Evolutionary conservation across 148 eudicot species (phyloP).

Genomic region (Fallopia convolvulus): DNA sequence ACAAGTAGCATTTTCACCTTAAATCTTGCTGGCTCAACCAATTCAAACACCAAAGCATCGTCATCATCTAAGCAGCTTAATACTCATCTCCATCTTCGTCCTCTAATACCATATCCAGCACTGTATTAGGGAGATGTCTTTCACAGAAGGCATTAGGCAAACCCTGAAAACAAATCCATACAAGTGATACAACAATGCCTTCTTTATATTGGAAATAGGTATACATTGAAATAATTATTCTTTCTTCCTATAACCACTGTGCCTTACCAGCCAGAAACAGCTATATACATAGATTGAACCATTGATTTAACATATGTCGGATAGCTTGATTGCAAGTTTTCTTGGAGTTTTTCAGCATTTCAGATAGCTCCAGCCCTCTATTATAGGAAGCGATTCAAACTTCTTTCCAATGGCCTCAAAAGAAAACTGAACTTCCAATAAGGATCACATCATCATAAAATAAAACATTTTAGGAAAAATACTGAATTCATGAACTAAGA

Average conservation of each 20-base stretch:
- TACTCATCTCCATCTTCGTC: constrained; percentile 42
- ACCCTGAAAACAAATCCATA: constrained; percentile 24
- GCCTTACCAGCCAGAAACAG: constrained; percentile 69
- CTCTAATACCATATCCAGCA: constrained; percentile 33
- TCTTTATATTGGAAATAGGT: not conserved
- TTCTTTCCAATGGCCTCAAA: constrained; percentile 51
- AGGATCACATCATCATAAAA: not conserved
- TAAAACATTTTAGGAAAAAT: not conserved
- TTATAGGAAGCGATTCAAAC: constrained; percentile 36
- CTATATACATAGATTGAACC: constrained; percentile 65
- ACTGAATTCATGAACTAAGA: not conserved
- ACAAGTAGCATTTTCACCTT: constrained; percentile 24
- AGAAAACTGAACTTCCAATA: constrained; percentile 29
- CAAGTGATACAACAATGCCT: not conserved
- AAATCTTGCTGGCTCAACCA: constrained; percentile 45
- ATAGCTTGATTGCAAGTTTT: constrained; percentile 30
- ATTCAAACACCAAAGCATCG: constrained; percentile 61
- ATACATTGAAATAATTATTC: not conserved
- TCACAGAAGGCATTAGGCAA: constrained; percentile 45
- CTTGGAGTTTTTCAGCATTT: constrained; percentile 38
- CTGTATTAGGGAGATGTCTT: constrained; percentile 36
- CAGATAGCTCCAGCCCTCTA: constrained; percentile 32
- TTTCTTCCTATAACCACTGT: not conserved
- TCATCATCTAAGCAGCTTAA: constrained; percentile 48
- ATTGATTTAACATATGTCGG: constrained; percentile 57